Evolutionary conservation across 2,329 filamentous ascomycete genomes (phyloP).

Genomic region (Fusarium succisae): DNA sequence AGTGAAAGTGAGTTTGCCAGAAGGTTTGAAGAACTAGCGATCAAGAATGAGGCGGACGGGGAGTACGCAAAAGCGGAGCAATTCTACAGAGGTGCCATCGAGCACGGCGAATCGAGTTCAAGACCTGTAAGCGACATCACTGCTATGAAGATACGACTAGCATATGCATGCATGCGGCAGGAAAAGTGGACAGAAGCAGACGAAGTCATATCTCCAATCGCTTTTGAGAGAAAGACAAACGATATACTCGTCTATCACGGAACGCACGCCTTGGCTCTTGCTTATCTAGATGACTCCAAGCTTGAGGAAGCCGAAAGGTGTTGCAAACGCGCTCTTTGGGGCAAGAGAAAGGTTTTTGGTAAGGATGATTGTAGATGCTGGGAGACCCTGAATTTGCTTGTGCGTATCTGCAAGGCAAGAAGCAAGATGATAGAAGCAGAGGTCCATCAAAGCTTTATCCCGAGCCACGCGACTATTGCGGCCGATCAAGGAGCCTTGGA

Average conservation of each 20-base stretch:
- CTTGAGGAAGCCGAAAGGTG: background rate
- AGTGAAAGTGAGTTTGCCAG: background rate
- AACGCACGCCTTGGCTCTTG: background rate
- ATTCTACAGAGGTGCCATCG: background rate
- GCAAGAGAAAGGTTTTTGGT: background rate
- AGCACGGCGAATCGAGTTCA: background rate
- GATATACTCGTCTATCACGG: background rate
- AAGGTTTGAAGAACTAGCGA: background rate
- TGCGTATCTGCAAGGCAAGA: background rate
- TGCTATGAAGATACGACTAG: background rate
- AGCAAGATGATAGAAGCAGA: background rate
- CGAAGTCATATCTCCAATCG: background rate
- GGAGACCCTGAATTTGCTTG: background rate
- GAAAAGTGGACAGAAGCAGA: background rate
- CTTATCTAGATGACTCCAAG: background rate
- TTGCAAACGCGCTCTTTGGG: background rate
- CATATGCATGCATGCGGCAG: background rate
- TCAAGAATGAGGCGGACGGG: background rate
- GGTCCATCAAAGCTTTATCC: background rate
- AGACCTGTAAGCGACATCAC: background rate
- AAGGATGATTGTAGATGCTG: background rate
- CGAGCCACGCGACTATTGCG: background rate
- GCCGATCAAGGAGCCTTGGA: background rate
- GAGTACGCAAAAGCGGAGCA: background rate
- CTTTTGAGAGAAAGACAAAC: background rate